A percentile compares a stretch with the other conserved stretches of the same genome.
These are phyloP conservation scores for Calendula officinalis DNA, from an alignment of 129 eudicot species.

Conservation along the genomic window DNA sequence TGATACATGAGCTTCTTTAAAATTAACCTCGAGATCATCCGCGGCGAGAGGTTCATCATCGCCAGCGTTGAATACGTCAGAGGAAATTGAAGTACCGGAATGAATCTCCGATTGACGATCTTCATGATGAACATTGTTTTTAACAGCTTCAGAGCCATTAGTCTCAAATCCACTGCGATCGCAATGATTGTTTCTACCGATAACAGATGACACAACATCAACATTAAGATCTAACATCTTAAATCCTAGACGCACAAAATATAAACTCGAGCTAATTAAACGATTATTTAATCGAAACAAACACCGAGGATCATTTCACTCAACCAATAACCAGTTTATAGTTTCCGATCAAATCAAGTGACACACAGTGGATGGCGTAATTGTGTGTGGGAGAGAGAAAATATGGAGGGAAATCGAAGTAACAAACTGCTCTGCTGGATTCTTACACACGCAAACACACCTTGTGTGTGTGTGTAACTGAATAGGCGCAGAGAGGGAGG, in stretches of 20 bases:
- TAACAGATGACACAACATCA: conserved; percentile 31
- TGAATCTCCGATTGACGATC: conserved; percentile 32
- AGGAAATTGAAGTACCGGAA: conserved; percentile 40
- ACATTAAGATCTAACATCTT: conserved; percentile 72
- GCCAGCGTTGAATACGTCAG: conserved; percentile 38
- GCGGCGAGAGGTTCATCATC: conserved; percentile 32
- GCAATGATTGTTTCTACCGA: no score
- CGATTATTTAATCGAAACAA: conserved; percentile 3
- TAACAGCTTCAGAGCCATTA: no score
- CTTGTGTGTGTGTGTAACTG: conserved; percentile 17
- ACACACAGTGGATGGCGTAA: conserved; percentile 9
- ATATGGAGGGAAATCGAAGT: conserved; percentile 14
- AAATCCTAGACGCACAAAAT: conserved; percentile 2
- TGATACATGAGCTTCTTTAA: not conserved
- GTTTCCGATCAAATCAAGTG: conserved; percentile 13
- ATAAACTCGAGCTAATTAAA: conserved; percentile 9
- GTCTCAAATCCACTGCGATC: no score
- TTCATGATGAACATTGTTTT: not conserved
- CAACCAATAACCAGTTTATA: not conserved
- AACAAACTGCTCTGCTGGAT: conserved; percentile 17
- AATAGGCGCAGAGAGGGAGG: conserved; percentile 6
- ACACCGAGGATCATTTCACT: conserved; percentile 5
- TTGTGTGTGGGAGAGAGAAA: conserved; percentile 21
- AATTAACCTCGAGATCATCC: conserved; percentile 6
- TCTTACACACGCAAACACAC: conserved; percentile 22